Conservation (phyloP, 768 basidiomycete genomes). For the Rhizopogon rudus region DNA sequence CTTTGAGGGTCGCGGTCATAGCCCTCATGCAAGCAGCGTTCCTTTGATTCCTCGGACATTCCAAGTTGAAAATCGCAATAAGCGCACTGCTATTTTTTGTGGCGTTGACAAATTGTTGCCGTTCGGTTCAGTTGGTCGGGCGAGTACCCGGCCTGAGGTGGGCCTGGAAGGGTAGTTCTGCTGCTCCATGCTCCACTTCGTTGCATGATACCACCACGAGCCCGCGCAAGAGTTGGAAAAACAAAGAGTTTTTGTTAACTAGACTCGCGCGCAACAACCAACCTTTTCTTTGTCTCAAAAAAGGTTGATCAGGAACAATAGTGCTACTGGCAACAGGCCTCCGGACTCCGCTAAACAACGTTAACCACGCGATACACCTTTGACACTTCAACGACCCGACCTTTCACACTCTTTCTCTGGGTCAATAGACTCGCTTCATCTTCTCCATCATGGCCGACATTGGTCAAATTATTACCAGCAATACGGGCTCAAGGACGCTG, state of each 20-base stretch:
- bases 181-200: neutral
- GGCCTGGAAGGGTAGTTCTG: no score
- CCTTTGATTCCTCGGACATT: no score
- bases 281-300: neutral
- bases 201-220: neutral
- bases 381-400: conserved; percentile 7
- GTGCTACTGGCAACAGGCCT: neutral
- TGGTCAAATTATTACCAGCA: conserved; percentile 28
- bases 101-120: no score
- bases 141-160: no score
- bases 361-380: neutral
- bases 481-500: conserved; percentile 49
- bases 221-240: neutral
- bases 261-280: no score
- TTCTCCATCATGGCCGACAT: conserved; percentile 26
- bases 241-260: neutral
- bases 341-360: neutral
- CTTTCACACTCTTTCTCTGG: conserved; percentile 15
- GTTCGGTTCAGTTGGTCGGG: no score
- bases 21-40: no score
- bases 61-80: no score
- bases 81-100: no score
- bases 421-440: conserved; percentile 13
- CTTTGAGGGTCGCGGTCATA: no score
- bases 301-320: conserved; percentile 8